Base-by-base conservation (phyloP, 1,284 basidiomycete genomes). In the Ceratobasidium sp. region DNA sequence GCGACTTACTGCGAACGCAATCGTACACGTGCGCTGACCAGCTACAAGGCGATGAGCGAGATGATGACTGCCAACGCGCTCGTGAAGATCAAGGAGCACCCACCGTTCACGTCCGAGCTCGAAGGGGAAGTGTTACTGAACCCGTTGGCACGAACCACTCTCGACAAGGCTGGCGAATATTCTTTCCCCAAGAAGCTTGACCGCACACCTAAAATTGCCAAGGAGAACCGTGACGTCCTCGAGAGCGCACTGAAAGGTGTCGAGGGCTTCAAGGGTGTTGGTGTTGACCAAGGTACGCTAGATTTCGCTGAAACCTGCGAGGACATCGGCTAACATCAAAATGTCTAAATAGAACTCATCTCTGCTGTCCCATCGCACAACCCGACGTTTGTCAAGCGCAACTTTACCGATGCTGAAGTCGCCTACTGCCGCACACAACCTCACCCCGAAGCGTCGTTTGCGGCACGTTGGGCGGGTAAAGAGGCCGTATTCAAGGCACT, bases 401-500 rank as follows among this genome's bases (percentile, higher is more conserved):
- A 99, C 89, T 99, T 99, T 86, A 99, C 97, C 30, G 89, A 92
- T 16, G 91, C 89, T 35, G 97, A 99, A 87, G 90, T 93, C 81
- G 86, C 89, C 18, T 98, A 99, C 88, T 99, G 97, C 87, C 88
- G 87, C 73, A 82, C 90, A n/a, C 96, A 98, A 82, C 92, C 98
- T 0, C 94, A 95, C 79, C 92, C 95, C 23, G 86, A 90, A 0
- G 94, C 97, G 3, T 98, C 97, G 10, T 97, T 98, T 84, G 96
- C 97, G 52, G 97, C 95, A 70, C 94, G 97, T 80, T 99, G 98
- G 96, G 95, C 92, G 65, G 97, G 96, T 67, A 99, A 99, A 86
- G 98, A 99, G 85, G 97, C 97, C 14, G 94, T 97, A 71, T 98
- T 99, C 92, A 99, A 99, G 87, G 94, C 96, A n/a, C 90, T 99